Percentiles rank a stretch among this genome's conserved stretches.
phyloP scores from a whole-genome alignment of 805 yeast genomes.

The Danielozyma ontarioensis region DNA sequence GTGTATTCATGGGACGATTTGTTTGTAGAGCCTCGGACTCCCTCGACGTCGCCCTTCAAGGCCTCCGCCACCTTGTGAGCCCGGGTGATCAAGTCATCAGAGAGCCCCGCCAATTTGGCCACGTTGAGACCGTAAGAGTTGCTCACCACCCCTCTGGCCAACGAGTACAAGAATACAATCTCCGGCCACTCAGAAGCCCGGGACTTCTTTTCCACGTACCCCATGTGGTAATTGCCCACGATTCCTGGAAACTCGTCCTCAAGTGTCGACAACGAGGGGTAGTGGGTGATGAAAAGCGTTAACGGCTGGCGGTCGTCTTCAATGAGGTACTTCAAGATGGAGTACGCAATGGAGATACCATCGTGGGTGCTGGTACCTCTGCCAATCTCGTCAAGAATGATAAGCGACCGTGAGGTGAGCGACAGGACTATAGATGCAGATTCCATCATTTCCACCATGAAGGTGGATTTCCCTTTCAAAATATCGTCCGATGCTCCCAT shows the following conservation, averaged over 20 bases:
- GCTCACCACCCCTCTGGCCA: slow-evolving; percentile 35
- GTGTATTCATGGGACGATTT: no score
- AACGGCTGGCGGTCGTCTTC: slow-evolving; percentile 38
- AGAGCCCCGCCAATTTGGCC: slow-evolving; percentile 69
- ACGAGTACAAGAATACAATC: slow-evolving; percentile 33
- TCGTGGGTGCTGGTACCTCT: slow-evolving; percentile 72
- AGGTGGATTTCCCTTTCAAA: slow-evolving; percentile 72
- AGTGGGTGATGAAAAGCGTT: slow-evolving; percentile 80
- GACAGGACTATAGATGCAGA: slow-evolving; percentile 50
- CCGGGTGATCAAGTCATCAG: slow-evolving; percentile 36
- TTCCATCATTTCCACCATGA: slow-evolving; percentile 71
- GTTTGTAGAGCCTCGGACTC: no score
- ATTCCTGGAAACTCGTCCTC: slow-evolving; percentile 31
- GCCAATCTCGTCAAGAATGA: slow-evolving; percentile 72
- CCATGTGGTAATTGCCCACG: slow-evolving; percentile 69
- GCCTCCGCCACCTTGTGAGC: slow-evolving; percentile 42
- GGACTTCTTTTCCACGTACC: slow-evolving; percentile 40
- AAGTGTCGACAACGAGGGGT: slow-evolving; percentile 57
- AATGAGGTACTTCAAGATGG: slow-evolving; percentile 60
- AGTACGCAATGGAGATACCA: slow-evolving; percentile 76
- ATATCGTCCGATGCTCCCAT: slow-evolving; percentile 85
- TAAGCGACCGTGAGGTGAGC: slow-evolving; percentile 54
- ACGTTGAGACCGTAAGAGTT: slow-evolving; percentile 83
- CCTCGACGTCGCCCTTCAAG: no score
- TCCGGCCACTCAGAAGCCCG: slow-evolving; percentile 30